Base-by-base conservation (phyloP, 768 basidiomycete genomes). In the Lactarius sanguifluus region DNA sequence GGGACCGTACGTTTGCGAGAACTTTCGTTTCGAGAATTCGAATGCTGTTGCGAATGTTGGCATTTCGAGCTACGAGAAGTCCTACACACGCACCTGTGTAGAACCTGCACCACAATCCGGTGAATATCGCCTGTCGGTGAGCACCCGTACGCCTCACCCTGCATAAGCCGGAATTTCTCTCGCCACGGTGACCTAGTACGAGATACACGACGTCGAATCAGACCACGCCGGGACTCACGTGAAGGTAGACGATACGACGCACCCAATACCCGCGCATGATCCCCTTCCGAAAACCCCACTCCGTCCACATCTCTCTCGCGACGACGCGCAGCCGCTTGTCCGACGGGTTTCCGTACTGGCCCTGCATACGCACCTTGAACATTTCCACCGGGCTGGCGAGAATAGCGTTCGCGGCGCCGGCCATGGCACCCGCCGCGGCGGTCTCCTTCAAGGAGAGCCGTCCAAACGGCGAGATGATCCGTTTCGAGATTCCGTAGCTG, bases 191-290 rank as follows among this genome's bases (percentile, higher is more conserved):
- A 94, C 83, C 94, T 96, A 72, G 5, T 15, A 18, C 0, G 50
- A 13, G 15, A 4, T 9, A 56, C n/a, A 23, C 0, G 28, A 58
- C 32, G 45, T 23, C 60, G 57, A 41, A 15, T 54, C 52, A 45
- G 16, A 61, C 13, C 56, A 13, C 54, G 50, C 5, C n/a, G 13
- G 15, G n/a, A 16, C 13, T 13, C 65, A 5, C 40, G 57, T 23
- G 13, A 18, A 12, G n/a, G 52, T 8, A 40, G n/a, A 52, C 9
- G 18, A 32, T 36, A 28, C 9, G 25, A 72, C 80, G 64, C 67
- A 94, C 95, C 96, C 96, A 98, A 75, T 94, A 98, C 1, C 97
- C 97, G 23, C 97, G 81, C 96, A 99, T 97, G 60, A 98, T 82
- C 6, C 97, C 97, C 69, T 86, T 82, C 62, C 86, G 79, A 68